phyloP scores from a whole-genome alignment of 2,329 filamentous ascomycete species.

The Ascochyta pisi region DNA sequence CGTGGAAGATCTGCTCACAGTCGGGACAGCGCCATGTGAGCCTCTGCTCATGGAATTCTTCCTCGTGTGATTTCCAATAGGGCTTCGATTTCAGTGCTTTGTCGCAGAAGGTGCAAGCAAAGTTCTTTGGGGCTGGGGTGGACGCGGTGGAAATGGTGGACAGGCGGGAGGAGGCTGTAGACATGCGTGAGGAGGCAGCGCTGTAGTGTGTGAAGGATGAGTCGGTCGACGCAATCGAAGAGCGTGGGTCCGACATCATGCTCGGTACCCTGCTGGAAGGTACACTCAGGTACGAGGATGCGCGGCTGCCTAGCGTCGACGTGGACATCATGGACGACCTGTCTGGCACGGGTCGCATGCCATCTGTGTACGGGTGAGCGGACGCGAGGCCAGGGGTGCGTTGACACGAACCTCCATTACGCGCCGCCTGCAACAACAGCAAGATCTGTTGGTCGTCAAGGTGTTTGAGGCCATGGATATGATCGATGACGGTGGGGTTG shows the following conservation, averaged over 20 bases:
- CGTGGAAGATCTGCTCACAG: constrained; percentile 73
- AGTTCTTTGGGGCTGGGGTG: constrained; percentile 47
- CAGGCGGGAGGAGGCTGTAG: constrained; percentile 47
- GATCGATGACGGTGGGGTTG: constrained; percentile 47
- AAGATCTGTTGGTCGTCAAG: constrained; percentile 50
- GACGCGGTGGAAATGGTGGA: constrained; percentile 46
- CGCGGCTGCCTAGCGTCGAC: constrained; percentile 46
- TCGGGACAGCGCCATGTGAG: constrained; percentile 72
- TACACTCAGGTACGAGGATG: constrained; percentile 48
- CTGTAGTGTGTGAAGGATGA: constrained; percentile 48
- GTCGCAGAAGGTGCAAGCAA: constrained; percentile 60
- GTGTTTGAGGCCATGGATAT: constrained; percentile 51
- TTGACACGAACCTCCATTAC: constrained; percentile 45
- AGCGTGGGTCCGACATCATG: constrained; percentile 47
- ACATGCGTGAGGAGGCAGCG: constrained; percentile 46
- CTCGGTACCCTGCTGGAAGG: constrained; percentile 48
- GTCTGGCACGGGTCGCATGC: constrained; percentile 45
- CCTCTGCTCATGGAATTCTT: constrained; percentile 73
- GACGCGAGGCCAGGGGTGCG: constrained; percentile 15
- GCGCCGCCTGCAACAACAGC: constrained; percentile 46
- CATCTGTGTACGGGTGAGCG: constrained; percentile 40
- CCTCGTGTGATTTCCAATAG: constrained; percentile 74
- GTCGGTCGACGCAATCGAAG: constrained; percentile 48
- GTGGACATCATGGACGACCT: constrained; percentile 42
- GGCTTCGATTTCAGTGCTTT: constrained; percentile 72